These are phyloP conservation scores for Celoporthe dispersa DNA, from an alignment of 2,329 filamentous ascomycete species.

Conservation along the genomic window DNA sequence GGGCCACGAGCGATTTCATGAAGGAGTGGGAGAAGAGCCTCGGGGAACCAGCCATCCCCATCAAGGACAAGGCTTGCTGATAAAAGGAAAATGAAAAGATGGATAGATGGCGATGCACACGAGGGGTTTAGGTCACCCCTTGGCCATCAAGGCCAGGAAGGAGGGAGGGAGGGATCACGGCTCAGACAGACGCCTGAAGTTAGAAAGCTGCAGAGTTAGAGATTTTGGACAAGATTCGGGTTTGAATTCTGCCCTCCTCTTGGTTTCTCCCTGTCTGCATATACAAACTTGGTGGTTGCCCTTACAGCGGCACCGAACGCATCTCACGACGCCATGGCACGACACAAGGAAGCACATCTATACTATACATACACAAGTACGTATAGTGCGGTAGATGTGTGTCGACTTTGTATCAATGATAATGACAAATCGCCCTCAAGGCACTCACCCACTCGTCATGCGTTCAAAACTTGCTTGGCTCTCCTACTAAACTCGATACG, in stretches of 20 bases:
- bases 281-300: not conserved
- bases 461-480: no score
- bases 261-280: not conserved
- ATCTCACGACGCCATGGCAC: slow-evolving; percentile 21
- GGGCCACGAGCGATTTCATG: slow-evolving; percentile 84
- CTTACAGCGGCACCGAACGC: not conserved
- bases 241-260: not conserved
- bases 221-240: not conserved
- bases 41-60: slow-evolving; percentile 49
- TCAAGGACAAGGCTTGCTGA: slow-evolving; percentile 27
- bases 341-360: not conserved
- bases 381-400: slow-evolving; percentile 2
- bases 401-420: slow-evolving; percentile 28
- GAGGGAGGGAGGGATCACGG: not conserved
- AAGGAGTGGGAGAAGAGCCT: slow-evolving; percentile 88
- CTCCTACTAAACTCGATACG: not conserved
- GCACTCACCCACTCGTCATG: not conserved
- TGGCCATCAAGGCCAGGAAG: not conserved
- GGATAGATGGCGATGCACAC: not conserved
- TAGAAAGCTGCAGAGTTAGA: not conserved
- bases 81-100: not conserved
- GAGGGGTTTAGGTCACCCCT: not conserved
- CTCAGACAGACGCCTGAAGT: not conserved
- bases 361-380: not conserved
- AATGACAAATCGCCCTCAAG: slow-evolving; percentile 12